Conservation (phyloP, 345 rosid species). For the Citrus medica region DNA sequence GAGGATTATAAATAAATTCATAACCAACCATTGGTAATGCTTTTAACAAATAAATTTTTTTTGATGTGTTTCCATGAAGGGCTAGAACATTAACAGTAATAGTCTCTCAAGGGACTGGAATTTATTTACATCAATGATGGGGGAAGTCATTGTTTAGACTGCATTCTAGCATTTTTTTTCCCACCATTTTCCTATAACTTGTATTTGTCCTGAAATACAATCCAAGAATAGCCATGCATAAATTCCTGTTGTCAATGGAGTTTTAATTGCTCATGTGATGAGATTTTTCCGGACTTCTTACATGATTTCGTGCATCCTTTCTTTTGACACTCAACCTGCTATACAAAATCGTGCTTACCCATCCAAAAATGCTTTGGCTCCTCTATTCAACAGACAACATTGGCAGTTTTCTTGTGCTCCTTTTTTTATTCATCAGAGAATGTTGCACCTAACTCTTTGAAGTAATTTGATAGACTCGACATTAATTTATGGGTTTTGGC, state of each 20-base stretch:
- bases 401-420: neutral
- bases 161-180: neutral
- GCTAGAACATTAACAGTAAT: neutral
- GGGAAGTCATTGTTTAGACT: neutral
- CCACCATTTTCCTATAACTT: neutral
- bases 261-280: neutral
- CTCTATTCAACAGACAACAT: neutral
- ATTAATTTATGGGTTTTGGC: conserved; percentile 14
- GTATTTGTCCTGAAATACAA: neutral
- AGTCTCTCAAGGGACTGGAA: neutral
- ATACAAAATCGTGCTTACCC: neutral
- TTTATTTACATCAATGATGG: neutral
- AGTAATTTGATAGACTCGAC: conserved; percentile 1
- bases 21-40: neutral
- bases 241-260: neutral
- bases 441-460: neutral
- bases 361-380: neutral
- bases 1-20: conserved; percentile 1
- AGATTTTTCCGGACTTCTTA: neutral
- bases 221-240: neutral
- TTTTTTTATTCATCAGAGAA: neutral
- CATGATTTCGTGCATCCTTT: neutral
- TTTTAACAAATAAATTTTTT: neutral
- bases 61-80: neutral
- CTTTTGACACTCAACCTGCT: neutral